Conservation (phyloP, 2,329 filamentous ascomycete species). For the Fulvia fulva region DNA sequence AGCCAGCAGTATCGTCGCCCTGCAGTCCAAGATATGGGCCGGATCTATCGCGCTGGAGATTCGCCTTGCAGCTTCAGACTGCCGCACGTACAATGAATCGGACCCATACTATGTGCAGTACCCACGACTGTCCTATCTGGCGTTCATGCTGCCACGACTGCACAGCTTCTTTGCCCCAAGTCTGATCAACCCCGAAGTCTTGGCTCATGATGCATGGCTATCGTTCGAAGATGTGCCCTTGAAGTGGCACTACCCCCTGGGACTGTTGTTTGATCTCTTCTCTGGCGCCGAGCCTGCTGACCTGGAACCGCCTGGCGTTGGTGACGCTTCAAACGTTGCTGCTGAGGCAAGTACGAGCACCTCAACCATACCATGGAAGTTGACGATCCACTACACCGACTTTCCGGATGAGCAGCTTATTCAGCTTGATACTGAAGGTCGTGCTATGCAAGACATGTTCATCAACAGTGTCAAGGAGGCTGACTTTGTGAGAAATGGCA, state of each 20-base stretch:
- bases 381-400: constrained; percentile 59
- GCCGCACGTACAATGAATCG: constrained; percentile 56
- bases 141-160: constrained; percentile 59
- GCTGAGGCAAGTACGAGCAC: constrained; percentile 3
- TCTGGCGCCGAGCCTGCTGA: constrained; percentile 51
- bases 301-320: constrained; percentile 15
- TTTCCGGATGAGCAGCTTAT: constrained; percentile 58
- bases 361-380: constrained; percentile 54
- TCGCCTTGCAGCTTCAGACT: constrained; percentile 55
- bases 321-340: constrained; percentile 11
- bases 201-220: constrained; percentile 57
- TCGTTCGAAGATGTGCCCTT: constrained; percentile 64
- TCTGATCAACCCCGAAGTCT: constrained; percentile 56
- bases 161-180: constrained; percentile 58
- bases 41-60: constrained; percentile 60
- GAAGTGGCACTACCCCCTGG: constrained; percentile 69
- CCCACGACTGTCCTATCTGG: constrained; percentile 65
- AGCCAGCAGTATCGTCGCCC: constrained; percentile 29
- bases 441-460: constrained; percentile 60
- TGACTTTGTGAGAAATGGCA: constrained; percentile 83
- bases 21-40: constrained; percentile 54
- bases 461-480: constrained; percentile 72
- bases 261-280: constrained; percentile 66
- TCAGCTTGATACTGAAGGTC: constrained; percentile 51
- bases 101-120: constrained; percentile 60